Evolutionary conservation across 306 rosid species (phyloP).

Genomic region (Lupinus albus): DNA sequence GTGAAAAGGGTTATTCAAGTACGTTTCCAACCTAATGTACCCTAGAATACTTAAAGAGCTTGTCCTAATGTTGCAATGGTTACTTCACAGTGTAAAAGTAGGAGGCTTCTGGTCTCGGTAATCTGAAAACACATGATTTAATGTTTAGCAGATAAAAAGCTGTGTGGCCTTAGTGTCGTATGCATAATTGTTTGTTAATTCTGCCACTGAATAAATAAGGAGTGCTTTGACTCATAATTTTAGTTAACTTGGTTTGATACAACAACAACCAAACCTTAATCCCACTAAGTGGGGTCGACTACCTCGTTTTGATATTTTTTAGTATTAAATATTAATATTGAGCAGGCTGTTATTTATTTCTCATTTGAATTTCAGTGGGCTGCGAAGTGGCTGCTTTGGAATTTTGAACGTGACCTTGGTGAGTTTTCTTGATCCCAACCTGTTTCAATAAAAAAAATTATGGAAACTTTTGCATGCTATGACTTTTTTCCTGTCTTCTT

Average conservation of each 20-base stretch:
- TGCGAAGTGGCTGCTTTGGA: slow-evolving; percentile 75
- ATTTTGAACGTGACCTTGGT: slow-evolving; percentile 70
- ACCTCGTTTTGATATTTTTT: neutral
- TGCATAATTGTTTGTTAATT: neutral
- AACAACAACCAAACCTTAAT: too few relatives aligned
- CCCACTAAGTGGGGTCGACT: too few relatives aligned
- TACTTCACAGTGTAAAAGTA: slow-evolving; percentile 5
- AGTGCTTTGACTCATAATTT: slow-evolving; percentile 12
- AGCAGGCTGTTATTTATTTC: slow-evolving; percentile 36
- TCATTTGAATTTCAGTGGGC: slow-evolving; percentile 64
- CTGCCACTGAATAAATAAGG: neutral
- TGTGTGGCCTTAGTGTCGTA: slow-evolving; percentile 1
- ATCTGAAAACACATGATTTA: slow-evolving; percentile 6
- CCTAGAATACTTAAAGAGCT: neutral
- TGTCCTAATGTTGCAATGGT: neutral
- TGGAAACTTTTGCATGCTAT: slow-evolving; percentile 18
- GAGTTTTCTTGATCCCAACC: slow-evolving; percentile 40
- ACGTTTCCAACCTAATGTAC: slow-evolving; percentile 4
- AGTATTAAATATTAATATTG: neutral
- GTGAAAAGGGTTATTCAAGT: slow-evolving; percentile 5
- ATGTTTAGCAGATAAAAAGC: slow-evolving; percentile 16
- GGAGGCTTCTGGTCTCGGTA: neutral
- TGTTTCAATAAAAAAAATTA: slow-evolving; percentile 15
- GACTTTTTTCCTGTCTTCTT: neutral
- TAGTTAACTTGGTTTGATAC: slow-evolving; percentile 9